Percentiles rank a stretch among this genome's conserved stretches.
phyloP scores from a whole-genome alignment of 2,329 filamentous ascomycete genomes.

The Byssothecium circinans region DNA sequence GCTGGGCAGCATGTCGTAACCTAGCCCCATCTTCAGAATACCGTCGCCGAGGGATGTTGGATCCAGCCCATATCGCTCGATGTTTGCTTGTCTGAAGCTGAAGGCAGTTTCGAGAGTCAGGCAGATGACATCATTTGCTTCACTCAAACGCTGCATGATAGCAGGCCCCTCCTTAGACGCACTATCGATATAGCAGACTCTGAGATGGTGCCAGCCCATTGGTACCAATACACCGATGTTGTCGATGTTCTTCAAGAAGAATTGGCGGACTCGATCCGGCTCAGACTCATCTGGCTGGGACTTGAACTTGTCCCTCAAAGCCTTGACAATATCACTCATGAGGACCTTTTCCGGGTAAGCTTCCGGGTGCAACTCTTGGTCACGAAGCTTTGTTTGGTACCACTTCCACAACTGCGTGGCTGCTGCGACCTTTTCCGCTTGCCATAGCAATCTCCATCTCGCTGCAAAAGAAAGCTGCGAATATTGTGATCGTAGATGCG shows the following conservation, averaged over 20 bases:
- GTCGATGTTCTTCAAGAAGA: slow-evolving; percentile 70
- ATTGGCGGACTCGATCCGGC: slow-evolving; percentile 78
- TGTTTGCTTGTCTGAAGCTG: slow-evolving; percentile 71
- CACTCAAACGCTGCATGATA: slow-evolving; percentile 53
- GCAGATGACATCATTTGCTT: slow-evolving; percentile 76
- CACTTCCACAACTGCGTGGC: slow-evolving; percentile 77
- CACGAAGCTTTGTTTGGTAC: slow-evolving; percentile 70
- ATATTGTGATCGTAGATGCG: slow-evolving; percentile 68
- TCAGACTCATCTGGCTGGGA: slow-evolving; percentile 68
- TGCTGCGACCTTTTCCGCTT: slow-evolving; percentile 87
- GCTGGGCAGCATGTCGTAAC: slow-evolving; percentile 71
- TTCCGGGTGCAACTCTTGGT: slow-evolving; percentile 66
- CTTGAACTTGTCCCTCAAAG: slow-evolving; percentile 76
- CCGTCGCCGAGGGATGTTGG: slow-evolving; percentile 61
- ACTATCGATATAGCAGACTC: slow-evolving; percentile 73
- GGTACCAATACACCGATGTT: slow-evolving; percentile 74
- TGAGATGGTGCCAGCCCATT: slow-evolving; percentile 67
- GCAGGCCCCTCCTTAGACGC: slow-evolving; percentile 59
- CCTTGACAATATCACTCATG: slow-evolving; percentile 72
- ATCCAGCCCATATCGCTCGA: slow-evolving; percentile 71
- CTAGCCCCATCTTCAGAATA: slow-evolving; percentile 48
- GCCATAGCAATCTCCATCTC: slow-evolving; percentile 80
- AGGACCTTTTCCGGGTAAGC: slow-evolving; percentile 67
- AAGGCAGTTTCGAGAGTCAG: slow-evolving; percentile 65
- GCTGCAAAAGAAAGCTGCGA: slow-evolving; percentile 65